Evolutionary conservation across 345 rosid genomes (phyloP).

Genomic region (Firmiana major): DNA sequence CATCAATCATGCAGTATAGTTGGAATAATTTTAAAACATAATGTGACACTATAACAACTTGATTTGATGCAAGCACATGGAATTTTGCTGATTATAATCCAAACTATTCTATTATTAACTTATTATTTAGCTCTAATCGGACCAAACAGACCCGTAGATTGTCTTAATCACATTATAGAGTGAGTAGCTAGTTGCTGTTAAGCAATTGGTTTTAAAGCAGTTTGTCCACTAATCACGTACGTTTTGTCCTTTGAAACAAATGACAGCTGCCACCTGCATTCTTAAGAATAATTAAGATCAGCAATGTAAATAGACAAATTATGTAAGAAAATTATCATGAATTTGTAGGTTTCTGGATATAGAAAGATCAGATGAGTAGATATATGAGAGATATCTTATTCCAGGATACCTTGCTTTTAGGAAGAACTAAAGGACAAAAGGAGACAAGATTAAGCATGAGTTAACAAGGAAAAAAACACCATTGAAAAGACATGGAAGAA

Average conservation of each 20-base stretch:
- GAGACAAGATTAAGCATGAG: background rate
- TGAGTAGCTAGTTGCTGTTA: background rate
- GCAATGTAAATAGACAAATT: background rate
- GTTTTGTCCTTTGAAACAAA: background rate
- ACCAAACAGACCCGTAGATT: too few relatives aligned
- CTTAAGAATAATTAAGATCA: background rate
- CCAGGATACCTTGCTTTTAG: background rate
- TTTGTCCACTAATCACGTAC: slow-evolving; percentile 8
- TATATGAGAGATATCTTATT: background rate
- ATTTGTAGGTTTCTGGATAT: background rate
- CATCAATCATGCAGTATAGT: background rate
- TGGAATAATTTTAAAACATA: background rate
- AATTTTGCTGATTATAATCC: background rate
- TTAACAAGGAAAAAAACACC: background rate
- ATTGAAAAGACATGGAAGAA: background rate
- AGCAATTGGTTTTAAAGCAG: background rate
- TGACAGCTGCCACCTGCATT: background rate
- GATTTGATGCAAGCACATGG: slow-evolving; percentile 13
- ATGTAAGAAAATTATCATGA: background rate
- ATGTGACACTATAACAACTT: slow-evolving; percentile 7
- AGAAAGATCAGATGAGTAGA: background rate
- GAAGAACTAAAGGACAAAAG: background rate
- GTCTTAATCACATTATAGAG: background rate
- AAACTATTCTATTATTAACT: background rate
- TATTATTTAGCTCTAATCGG: too few relatives aligned